Evolutionary conservation across 768 basidiomycete species (phyloP).

Genomic region (Amanita subjunquillea): DNA sequence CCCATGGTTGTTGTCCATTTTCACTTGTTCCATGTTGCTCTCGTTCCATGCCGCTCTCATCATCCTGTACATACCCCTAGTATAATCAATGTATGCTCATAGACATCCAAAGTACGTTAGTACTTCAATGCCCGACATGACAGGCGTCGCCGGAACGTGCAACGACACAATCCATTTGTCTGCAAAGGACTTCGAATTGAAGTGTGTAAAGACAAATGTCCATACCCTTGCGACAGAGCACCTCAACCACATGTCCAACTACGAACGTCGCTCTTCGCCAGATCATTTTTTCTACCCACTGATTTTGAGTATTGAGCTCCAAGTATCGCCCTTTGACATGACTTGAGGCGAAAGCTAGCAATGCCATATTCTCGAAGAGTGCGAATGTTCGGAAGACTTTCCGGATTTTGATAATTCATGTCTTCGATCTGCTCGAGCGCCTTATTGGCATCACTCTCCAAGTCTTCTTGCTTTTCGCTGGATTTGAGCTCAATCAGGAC

Average conservation of each 20-base stretch:
- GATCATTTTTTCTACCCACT: slow-evolving; percentile 8
- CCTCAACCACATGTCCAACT: no score
- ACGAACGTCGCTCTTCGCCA: slow-evolving; percentile 1
- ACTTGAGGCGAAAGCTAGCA: slow-evolving; percentile 7
- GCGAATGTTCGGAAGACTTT: slow-evolving; percentile 7
- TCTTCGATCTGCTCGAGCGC: slow-evolving; percentile 8
- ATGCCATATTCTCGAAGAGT: slow-evolving; percentile 11
- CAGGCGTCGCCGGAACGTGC: no score
- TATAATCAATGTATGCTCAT: slow-evolving; percentile 82
- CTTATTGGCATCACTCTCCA: slow-evolving; percentile 9
- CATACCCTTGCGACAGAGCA: no score
- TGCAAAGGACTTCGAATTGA: no score
- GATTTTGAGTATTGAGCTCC: slow-evolving; percentile 6
- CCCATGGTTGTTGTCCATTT: no score
- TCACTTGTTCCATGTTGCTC: no score
- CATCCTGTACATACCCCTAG: slow-evolving; percentile 59
- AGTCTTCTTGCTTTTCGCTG: slow-evolving; percentile 5
- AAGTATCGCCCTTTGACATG: slow-evolving; percentile 11
- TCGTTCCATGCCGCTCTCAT: no score
- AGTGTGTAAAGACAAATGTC: no score
- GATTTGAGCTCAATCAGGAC: slow-evolving; percentile 10
- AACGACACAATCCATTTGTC: no score
- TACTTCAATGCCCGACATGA: slow-evolving; percentile 17
- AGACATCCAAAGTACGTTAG: slow-evolving; percentile 92
- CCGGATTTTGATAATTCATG: slow-evolving; percentile 8